Evolutionary conservation across 495 filamentous ascomycete species (phyloP), one percentile per base, ranked within the genome.

Genomic region (Pyronema domesticum): DNA sequence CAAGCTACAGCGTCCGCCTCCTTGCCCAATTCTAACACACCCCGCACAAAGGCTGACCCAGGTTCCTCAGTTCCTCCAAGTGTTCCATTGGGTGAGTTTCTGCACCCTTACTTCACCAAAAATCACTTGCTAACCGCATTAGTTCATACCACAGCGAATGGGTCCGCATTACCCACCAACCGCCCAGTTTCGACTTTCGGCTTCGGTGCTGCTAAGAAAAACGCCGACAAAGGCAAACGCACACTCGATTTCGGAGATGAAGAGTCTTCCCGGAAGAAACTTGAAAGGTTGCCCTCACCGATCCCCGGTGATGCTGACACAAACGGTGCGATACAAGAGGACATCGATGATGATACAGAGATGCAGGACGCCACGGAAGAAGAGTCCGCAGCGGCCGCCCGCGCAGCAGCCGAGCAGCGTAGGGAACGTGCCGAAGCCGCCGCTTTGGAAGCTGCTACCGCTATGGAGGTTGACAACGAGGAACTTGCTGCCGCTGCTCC

Each of bases 181-280:
- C 78, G 50, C 74, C 77, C 57, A 74, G 80, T 46, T 88, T 88
- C 65, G 60, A 81, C 82, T 10, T 95, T 95, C 63, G 89, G 86
- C 0, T 76, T 96, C 49, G 79, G 80, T 56, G 79, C 76, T 46
- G 82, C 81, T 59, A 71, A 71, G 44, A 67, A 72, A 48, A 84
- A 58, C 68, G 86, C 88, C 13, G 86, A 83, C 57, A 68, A 79
- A 8, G 73, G 79, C 1, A 88, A 85, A 65, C 79, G 79, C 33
- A 82, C 80, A 56, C 69, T 94, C 23, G 83, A 85, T 52, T 83
- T 96, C 60, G 87, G 81, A 49, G 89, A 95, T 62, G 89, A 95
- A 62, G 86, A 93, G 58, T 78, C 78, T 39, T 82, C 80, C 4
- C 78, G 84, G 57, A 86, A 86, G 62, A 94, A 93, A 68, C 74